Base-by-base conservation (phyloP, 768 basidiomycete species). In the Inosperma sp. region DNA sequence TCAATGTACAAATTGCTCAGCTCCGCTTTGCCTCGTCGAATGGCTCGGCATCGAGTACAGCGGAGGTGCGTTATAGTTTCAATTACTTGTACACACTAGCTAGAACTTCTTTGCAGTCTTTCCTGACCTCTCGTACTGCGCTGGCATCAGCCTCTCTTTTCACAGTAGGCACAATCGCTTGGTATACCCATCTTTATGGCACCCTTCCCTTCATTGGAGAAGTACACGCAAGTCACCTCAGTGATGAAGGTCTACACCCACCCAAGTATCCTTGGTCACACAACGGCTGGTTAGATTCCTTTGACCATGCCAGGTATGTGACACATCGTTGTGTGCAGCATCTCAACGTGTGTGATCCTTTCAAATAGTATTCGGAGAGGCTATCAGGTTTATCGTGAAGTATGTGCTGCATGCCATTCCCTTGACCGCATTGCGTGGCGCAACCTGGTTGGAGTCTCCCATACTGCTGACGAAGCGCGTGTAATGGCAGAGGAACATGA, bases 351-450 rank as follows among this genome's bases (percentile, higher is more conserved):
- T 16, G 52, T 42, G 33, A 46, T 54, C 53, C 56, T 43, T 29
- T 44, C 57, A 51, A 56, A 17, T 45, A 95, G 93, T 70, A 94
- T 97, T 64, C 93, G 94, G 62, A 81, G 95, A 65, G 94, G 93
- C 33, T 94, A 90, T 76, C 84, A 88, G 69, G 96, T 99, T 50
- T 99, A 99, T 79, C 91, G 93, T 57, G 95, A 99, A 73, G 96
- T 99, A 50, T 99, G 96, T 67, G 91, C 96, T 13, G 93, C 96
- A 9, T 99, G 96, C 71, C 96, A 99, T 70, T 99, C 96, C 27
- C 84, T 99, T 49, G 92, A 99, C 75, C 93, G 96, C 61, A 94
- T 99, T 65, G 96, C 96, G 52, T 99, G 96, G 96, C 91, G 96
- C 67, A 99, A 98, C 75, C 77, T 99, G 52, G 96, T 99, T 58